Conservation (phyloP, 345 rosid species). For the Aegle marmelos region DNA sequence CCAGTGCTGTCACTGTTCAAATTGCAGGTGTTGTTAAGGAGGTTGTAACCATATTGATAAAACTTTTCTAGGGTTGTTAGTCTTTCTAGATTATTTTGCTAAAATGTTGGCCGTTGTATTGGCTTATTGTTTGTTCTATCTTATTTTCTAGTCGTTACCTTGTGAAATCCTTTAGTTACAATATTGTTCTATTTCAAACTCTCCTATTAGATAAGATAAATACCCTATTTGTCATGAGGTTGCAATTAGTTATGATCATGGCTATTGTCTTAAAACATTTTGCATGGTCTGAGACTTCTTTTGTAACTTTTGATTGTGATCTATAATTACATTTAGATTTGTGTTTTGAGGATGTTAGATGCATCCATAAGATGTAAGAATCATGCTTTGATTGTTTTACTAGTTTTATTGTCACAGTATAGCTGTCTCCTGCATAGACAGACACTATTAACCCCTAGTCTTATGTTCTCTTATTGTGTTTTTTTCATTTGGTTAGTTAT, state of each 20-base stretch:
- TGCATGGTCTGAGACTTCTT: not conserved
- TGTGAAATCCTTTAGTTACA: not conserved
- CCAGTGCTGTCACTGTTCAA: constrained; percentile 98
- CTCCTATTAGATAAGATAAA: not conserved
- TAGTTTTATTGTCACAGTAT: not conserved
- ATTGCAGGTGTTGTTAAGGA: constrained; percentile 99
- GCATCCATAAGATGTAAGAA: not conserved
- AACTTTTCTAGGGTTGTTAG: not conserved
- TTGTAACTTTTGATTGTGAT: not conserved
- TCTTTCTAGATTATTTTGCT: not conserved
- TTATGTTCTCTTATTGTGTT: not conserved
- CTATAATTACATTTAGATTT: not conserved
- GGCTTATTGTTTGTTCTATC: not conserved
- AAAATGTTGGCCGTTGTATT: not conserved
- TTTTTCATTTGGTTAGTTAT: not conserved
- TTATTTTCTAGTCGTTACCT: not conserved
- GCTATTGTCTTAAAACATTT: not conserved
- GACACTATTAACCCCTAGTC: not conserved
- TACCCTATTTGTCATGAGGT: not conserved
- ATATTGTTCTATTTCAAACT: not conserved
- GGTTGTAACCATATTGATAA: constrained; percentile 95
- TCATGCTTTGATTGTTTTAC: not conserved
- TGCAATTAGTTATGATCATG: not conserved
- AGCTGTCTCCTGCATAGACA: not conserved
- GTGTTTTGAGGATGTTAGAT: not conserved